Evolutionary conservation across 257 asterid species (phyloP).

Genomic region (Solanum neorickii): DNA sequence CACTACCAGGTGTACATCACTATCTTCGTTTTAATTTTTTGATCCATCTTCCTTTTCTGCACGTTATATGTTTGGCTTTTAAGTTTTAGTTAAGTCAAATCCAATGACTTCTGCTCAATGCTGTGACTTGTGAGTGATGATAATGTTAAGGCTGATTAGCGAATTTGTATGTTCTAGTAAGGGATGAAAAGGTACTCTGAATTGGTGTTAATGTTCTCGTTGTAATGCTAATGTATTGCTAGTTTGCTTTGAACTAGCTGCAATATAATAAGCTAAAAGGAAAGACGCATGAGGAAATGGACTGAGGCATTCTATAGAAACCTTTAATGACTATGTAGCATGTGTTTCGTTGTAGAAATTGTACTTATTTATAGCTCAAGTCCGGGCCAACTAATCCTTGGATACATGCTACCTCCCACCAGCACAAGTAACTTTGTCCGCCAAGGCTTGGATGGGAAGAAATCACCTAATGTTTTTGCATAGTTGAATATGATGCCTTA

Average conservation of each 20-base stretch:
- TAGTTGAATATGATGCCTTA: not conserved
- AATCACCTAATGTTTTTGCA: not conserved
- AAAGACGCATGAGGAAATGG: not conserved
- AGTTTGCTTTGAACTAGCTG: not conserved
- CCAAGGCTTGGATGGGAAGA: not conserved
- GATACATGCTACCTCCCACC: not conserved
- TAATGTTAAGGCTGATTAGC: not conserved
- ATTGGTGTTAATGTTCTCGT: not conserved
- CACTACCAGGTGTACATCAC: conserved; percentile 30
- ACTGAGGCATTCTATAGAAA: not conserved
- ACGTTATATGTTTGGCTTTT: not conserved
- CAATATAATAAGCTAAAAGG: not conserved
- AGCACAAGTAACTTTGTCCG: not conserved
- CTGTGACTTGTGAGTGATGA: not conserved
- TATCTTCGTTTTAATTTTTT: not conserved
- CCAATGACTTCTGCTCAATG: not conserved
- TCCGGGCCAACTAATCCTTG: not conserved
- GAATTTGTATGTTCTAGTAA: not conserved
- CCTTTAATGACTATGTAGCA: not conserved
- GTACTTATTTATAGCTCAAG: not conserved
- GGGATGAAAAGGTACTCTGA: not conserved
- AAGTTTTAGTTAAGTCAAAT: not conserved
- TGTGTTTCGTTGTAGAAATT: not conserved
- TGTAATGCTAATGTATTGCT: not conserved
- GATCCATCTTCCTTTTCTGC: not conserved